These are phyloP conservation scores for Spergularia azorica DNA, from an alignment of 179 eudicot species.

Conservation along the genomic window DNA sequence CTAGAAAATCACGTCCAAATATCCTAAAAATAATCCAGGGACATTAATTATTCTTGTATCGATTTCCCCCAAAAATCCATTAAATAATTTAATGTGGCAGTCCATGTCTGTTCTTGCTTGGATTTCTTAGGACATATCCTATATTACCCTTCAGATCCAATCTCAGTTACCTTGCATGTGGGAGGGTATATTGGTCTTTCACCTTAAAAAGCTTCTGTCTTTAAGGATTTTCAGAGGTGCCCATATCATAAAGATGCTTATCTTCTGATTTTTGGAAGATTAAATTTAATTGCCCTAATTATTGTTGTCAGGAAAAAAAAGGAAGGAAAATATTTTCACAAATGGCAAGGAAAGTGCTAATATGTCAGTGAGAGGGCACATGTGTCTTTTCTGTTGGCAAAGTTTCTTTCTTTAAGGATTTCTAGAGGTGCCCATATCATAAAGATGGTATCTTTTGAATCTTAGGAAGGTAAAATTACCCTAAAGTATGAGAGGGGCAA, in stretches of 20 bases:
- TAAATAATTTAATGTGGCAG: constrained; percentile 25
- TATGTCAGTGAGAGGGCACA: too few species aligned
- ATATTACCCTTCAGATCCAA: constrained; percentile 23
- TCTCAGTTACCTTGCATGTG: neutral
- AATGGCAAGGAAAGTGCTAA: too few species aligned
- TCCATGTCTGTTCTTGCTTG: constrained; percentile 26
- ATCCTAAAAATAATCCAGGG: neutral
- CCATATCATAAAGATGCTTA: constrained; percentile 29
- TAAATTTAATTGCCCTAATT: constrained; percentile 22
- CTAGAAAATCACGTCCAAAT: constrained; percentile 22
- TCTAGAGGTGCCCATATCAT: too few species aligned
- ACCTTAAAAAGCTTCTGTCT: neutral
- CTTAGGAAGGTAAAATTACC: too few species aligned
- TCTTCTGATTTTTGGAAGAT: constrained; percentile 37
- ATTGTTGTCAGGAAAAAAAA: too few species aligned
- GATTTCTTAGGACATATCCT: neutral
- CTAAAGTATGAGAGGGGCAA: too few species aligned
- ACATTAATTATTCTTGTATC: constrained; percentile 25
- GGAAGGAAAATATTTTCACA: too few species aligned
- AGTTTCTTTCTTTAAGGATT: too few species aligned
- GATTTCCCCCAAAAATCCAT: constrained; percentile 20
- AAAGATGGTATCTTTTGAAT: too few species aligned
- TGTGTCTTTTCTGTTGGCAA: too few species aligned
- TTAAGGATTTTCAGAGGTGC: neutral
- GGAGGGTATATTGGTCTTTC: constrained; percentile 25